Evolutionary conservation across 768 basidiomycete genomes (phyloP), one percentile per base, ranked within the genome.

Genomic region (Suillus paluster): DNA sequence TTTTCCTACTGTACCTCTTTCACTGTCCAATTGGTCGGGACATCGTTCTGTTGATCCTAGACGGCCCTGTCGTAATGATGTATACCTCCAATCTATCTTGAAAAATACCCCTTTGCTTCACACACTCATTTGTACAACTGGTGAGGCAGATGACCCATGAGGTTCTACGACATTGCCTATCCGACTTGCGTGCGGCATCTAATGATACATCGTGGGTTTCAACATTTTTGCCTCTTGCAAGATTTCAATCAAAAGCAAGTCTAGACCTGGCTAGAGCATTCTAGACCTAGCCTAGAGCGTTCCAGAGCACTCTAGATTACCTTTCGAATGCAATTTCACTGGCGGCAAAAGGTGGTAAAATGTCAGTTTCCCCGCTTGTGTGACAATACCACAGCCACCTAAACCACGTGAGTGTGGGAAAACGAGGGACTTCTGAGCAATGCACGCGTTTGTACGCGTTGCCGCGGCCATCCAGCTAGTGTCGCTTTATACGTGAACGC

Each of bases 31-130:
- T 42, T 27, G 53, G 23, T 55, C 56, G 61, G 42, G 42, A 42
- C 49, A 48, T 59, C 36, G 48, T 57, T 46, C 33, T 52, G 55
- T 42, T 48, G 8, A 45, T 53, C 39, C 38, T 30, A 25, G 34
- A 56, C 19, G 17, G 34, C 23, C 58, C 57, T 41, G 54, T 55
- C 49, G 57, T 66, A 64, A 67, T 71, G 49, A 34, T 65, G 59
- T 64, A 75, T 67, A 75, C 70, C 70, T 36, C 21, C 49, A 42
- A 41, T 61, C 33, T 34, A 50, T 52, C 21, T 33, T 63, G 23
- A 55, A 56, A 52, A 56, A 64, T 62, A 52, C 48, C 53, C 60
- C 33, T 27, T n/a, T 33, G 19, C 17, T 45, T 39, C 57, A 34
- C 0, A 30, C 57, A 50, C 69, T 72, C 21, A 4, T 34, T 54